Evolutionary conservation across 306 rosid species (phyloP).

Genomic region (Vachellia collinsii): DNA sequence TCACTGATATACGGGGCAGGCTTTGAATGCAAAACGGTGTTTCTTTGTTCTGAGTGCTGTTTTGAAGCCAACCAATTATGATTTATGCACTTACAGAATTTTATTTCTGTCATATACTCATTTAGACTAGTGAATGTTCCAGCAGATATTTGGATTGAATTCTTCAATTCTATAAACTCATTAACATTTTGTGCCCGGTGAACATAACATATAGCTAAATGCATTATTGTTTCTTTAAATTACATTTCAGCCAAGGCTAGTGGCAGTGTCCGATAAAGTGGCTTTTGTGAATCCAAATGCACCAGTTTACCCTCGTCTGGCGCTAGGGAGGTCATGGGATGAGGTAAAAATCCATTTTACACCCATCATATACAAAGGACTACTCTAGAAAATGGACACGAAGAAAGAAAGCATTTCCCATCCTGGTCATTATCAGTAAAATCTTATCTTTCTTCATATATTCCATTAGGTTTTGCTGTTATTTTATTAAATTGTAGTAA

Average conservation of each 20-base stretch:
- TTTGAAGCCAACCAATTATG: neutral
- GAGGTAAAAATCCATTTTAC: conserved; percentile 56
- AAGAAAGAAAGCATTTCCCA: neutral
- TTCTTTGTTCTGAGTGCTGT: neutral
- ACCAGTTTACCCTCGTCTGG: conserved; percentile 89
- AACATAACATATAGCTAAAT: conserved; percentile 13
- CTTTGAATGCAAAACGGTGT: neutral
- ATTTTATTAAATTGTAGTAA: conserved; percentile 17
- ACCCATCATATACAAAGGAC: neutral
- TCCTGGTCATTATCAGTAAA: neutral
- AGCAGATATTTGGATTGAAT: conserved; percentile 12
- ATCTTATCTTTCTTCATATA: neutral
- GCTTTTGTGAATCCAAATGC: conserved; percentile 79
- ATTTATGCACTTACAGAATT: neutral
- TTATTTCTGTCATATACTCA: neutral
- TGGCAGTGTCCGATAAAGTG: conserved; percentile 66
- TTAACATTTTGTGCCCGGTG: neutral
- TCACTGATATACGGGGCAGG: neutral
- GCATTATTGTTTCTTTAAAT: conserved; percentile 21
- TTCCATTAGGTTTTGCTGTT: neutral
- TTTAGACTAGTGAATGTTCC: neutral
- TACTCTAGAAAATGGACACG: neutral
- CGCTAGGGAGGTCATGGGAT: conserved; percentile 86
- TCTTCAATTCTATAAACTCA: conserved; percentile 22
- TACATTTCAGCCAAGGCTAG: conserved; percentile 72